A percentile compares a stretch with the other conserved stretches of the same genome.
Conservation (phyloP, 257 asterid species). For the Nemophila menziesii region DNA sequence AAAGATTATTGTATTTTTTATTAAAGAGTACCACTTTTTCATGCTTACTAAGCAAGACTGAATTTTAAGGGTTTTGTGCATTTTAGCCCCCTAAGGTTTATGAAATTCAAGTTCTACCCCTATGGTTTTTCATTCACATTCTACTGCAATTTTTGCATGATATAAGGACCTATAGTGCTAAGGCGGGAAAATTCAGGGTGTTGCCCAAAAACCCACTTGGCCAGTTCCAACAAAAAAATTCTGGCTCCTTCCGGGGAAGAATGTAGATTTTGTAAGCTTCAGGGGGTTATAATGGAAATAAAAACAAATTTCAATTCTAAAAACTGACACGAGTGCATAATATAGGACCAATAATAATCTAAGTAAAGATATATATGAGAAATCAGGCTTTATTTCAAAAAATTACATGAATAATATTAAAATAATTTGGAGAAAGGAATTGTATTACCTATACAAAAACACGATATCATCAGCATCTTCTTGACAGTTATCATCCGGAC, state of each 20-base stretch:
- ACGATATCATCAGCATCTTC: constrained; percentile 65
- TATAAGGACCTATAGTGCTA: too few relatives aligned
- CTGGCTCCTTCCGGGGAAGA: too few relatives aligned
- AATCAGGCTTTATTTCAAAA: not conserved
- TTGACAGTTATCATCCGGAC: constrained; percentile 49
- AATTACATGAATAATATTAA: not conserved
- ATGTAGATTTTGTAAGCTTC: too few relatives aligned
- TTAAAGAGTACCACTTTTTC: not conserved
- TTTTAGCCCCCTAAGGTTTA: too few relatives aligned
- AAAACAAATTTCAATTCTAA: not conserved
- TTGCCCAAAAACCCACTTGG: not conserved
- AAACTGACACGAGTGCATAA: not conserved
- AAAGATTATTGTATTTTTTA: not conserved
- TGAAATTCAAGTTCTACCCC: too few relatives aligned
- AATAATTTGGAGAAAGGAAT: constrained; percentile 4
- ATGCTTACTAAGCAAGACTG: too few relatives aligned
- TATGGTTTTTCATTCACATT: too few relatives aligned
- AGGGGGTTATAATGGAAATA: too few relatives aligned
- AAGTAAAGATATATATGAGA: not conserved
- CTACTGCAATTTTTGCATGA: too few relatives aligned
- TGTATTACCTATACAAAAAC: constrained; percentile 61
- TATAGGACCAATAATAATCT: not conserved
- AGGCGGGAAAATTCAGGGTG: too few relatives aligned
- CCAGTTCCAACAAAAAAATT: too few relatives aligned
- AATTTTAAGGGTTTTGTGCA: too few relatives aligned